A percentile compares a stretch with the other conserved stretches of the same genome.
These are phyloP conservation scores for Ceraceosorus guamensis DNA, from an alignment of 1,284 basidiomycete species.

Conservation along the genomic window DNA sequence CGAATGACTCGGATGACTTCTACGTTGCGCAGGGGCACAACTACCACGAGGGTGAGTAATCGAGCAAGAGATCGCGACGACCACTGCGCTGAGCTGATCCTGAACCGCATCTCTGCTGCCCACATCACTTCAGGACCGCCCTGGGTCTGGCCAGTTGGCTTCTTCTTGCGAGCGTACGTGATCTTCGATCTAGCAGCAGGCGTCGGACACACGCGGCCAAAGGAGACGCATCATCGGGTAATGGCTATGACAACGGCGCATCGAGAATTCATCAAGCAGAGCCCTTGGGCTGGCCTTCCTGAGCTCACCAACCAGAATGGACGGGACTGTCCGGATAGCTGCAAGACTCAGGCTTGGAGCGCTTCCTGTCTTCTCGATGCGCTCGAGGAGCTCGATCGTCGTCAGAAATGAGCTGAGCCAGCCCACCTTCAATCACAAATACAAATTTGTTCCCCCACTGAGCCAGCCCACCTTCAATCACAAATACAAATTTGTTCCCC, in stretches of 20 bases:
- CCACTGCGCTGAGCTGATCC: background rate
- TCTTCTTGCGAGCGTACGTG: conserved; percentile 79
- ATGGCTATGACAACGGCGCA: conserved; percentile 29
- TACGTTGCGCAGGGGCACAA: conserved; percentile 26
- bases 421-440: no score
- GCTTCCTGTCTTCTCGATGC: conserved; percentile 37
- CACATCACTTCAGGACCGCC: conserved; percentile 59
- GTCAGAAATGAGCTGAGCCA: background rate
- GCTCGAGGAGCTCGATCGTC: conserved; percentile 21
- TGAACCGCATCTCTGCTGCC: background rate
- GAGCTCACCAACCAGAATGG: conserved; percentile 41
- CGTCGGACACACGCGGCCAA: conserved; percentile 9
- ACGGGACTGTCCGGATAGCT: conserved; percentile 32
- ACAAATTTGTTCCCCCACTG: no score
- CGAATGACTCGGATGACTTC: conserved; percentile 21
- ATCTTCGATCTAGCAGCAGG: conserved; percentile 48
- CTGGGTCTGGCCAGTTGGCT: conserved; percentile 90
- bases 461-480: no score
- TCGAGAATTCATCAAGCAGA: conserved; percentile 22
- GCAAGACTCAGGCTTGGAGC: conserved; percentile 41
- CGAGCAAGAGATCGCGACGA: background rate
- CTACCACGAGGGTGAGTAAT: conserved; percentile 21
- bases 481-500: no score
- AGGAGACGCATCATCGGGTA: conserved; percentile 26
- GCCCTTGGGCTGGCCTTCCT: conserved; percentile 39